phyloP scores from a whole-genome alignment of 2,329 filamentous ascomycete species.

The Lasiodiplodia sp. region DNA sequence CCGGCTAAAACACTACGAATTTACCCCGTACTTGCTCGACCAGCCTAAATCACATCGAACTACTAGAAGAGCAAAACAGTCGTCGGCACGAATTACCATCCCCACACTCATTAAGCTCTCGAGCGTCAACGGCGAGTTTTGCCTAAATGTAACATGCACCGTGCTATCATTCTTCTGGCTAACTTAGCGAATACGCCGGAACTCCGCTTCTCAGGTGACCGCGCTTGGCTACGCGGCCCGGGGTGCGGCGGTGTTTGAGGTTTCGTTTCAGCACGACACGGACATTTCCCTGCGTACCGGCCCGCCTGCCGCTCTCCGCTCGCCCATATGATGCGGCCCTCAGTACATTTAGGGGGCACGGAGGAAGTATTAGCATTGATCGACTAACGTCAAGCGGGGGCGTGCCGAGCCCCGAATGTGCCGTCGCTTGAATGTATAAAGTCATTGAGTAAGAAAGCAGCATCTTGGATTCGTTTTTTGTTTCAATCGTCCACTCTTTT shows the following conservation, averaged over 20 bases:
- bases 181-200: not conserved
- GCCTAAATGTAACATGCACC: not conserved
- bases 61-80: not conserved
- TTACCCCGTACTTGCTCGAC: conserved; percentile 1
- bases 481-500: not conserved
- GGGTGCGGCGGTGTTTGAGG: conserved; percentile 9
- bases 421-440: conserved; percentile 5
- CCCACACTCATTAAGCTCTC: not conserved
- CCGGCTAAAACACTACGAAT: conserved; percentile 5
- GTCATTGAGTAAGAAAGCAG: not conserved
- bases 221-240: conserved; percentile 15
- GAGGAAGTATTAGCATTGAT: not conserved
- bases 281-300: conserved; percentile 10
- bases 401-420: too few species aligned
- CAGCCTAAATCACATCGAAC: not conserved
- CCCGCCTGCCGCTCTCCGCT: conserved; percentile 14
- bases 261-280: conserved; percentile 10
- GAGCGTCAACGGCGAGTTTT: not conserved
- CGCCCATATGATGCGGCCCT: conserved; percentile 23
- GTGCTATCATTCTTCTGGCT: not conserved
- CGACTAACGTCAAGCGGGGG: not conserved
- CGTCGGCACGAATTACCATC: not conserved
- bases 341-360: not conserved
- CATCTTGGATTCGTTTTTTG: not conserved
- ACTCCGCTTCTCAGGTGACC: not conserved